phyloP scores from a whole-genome alignment of 306 rosid genomes.

The Sindora glabra region DNA sequence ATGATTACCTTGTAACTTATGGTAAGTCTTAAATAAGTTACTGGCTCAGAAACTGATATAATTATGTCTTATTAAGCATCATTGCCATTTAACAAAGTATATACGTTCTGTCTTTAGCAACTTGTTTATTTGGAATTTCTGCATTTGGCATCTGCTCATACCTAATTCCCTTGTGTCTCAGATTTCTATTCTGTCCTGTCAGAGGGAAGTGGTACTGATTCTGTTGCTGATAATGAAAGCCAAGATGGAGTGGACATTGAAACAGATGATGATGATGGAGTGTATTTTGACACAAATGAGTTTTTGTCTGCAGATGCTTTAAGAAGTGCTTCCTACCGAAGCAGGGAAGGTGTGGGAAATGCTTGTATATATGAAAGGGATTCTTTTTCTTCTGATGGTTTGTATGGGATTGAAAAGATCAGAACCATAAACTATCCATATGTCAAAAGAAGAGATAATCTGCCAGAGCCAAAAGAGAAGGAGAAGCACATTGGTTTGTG shows the following conservation, averaged over 20 bases:
- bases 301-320: conserved; percentile 69
- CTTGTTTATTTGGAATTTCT: neutral
- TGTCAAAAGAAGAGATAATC: conserved; percentile 80
- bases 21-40: neutral
- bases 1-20: neutral
- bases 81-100: neutral
- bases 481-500: conserved; percentile 89
- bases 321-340: conserved; percentile 86
- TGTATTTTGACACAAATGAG: conserved; percentile 69
- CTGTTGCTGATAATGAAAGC: conserved; percentile 87
- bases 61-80: conserved; percentile 7
- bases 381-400: conserved; percentile 48
- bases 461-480: conserved; percentile 94
- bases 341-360: conserved; percentile 71
- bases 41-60: neutral
- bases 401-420: conserved; percentile 56
- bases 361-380: conserved; percentile 52
- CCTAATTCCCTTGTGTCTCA: conserved; percentile 28
- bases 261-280: conserved; percentile 84
- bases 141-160: conserved; percentile 14
- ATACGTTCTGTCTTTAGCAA: neutral
- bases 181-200: conserved; percentile 97
- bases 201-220: conserved; percentile 86
- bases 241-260: conserved; percentile 91
- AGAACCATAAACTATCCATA: conserved; percentile 55